phyloP scores from a whole-genome alignment of 805 yeast species.

The Sungouiella blattae region DNA sequence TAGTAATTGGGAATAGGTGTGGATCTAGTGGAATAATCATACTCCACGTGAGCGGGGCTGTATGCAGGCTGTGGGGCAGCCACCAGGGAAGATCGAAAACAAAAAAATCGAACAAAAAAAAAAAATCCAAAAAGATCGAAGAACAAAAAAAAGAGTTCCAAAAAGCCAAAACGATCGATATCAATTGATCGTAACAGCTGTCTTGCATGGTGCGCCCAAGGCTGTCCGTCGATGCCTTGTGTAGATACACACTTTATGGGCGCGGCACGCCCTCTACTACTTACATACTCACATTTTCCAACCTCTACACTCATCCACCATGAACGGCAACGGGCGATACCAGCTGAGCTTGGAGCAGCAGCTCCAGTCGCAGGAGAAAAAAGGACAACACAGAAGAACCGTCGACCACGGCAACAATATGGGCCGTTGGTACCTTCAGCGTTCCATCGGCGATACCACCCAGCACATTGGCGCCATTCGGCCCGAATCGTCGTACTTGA shows the following conservation, averaged over 20 bases:
- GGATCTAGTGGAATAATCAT: not conserved
- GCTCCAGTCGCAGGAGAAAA: constrained; percentile 46
- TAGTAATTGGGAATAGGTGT: not conserved
- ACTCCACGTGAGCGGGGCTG: not conserved
- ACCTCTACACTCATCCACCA: too few species aligned
- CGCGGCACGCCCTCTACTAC: too few species aligned
- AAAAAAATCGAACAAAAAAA: too few species aligned
- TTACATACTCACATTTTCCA: too few species aligned
- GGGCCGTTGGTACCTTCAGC: constrained; percentile 56
- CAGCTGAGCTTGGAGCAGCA: constrained; percentile 40
- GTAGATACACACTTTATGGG: too few species aligned
- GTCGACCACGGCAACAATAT: constrained; percentile 75
- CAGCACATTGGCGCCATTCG: constrained; percentile 51
- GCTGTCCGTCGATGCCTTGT: too few species aligned
- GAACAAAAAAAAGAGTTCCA: too few species aligned
- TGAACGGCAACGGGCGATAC: constrained; percentile 16
- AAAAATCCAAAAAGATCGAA: too few species aligned
- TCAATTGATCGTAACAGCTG: too few species aligned
- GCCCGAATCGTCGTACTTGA: constrained; percentile 65
- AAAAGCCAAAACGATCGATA: too few species aligned
- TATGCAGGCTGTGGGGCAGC: not conserved
- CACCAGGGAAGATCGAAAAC: not conserved
- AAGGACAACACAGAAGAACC: constrained; percentile 59
- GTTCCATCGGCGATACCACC: constrained; percentile 43
- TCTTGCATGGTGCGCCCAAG: too few species aligned